phyloP scores from a whole-genome alignment of 2,329 filamentous ascomycete genomes.

The Sphaerostilbella broomeana region DNA sequence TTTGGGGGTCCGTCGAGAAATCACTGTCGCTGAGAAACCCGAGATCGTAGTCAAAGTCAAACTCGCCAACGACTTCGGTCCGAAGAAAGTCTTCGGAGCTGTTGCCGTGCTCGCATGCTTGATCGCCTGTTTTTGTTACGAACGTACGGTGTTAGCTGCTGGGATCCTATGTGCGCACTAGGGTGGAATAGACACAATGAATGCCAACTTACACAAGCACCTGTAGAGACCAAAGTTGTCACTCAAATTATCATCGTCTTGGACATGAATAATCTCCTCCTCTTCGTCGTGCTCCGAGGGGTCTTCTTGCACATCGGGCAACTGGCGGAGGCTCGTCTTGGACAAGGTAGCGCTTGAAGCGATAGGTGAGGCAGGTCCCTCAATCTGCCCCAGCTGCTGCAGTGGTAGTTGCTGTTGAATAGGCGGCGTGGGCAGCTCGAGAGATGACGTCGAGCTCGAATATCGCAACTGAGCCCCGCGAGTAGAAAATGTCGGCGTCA shows the following conservation, averaged over 20 bases:
- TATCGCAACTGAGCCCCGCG: conserved; percentile 56
- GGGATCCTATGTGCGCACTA: background rate
- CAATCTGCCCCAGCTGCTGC: too few species aligned
- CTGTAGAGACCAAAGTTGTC: conserved; percentile 47
- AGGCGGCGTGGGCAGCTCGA: conserved; percentile 60
- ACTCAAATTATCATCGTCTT: conserved; percentile 33
- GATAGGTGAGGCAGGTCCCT: conserved; percentile 18
- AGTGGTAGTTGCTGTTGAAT: conserved; percentile 18
- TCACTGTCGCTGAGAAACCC: conserved; percentile 62
- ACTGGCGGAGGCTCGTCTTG: conserved; percentile 56
- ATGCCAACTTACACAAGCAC: conserved; percentile 64
- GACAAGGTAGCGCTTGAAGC: conserved; percentile 36
- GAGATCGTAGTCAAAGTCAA: conserved; percentile 57
- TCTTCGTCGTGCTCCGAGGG: conserved; percentile 62
- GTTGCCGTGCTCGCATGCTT: conserved; percentile 52
- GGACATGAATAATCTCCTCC: conserved; percentile 42
- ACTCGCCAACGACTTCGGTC: conserved; percentile 33
- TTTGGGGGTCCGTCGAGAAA: conserved; percentile 37
- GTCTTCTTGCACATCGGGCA: conserved; percentile 83
- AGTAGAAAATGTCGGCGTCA: conserved; percentile 61
- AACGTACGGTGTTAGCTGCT: background rate
- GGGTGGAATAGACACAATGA: background rate
- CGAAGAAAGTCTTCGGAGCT: conserved; percentile 34
- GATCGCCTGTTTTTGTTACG: conserved; percentile 45
- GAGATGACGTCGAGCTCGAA: conserved; percentile 72